phyloP scores from a whole-genome alignment of 805 yeast species.

The Zygoascus biomembranicola region DNA sequence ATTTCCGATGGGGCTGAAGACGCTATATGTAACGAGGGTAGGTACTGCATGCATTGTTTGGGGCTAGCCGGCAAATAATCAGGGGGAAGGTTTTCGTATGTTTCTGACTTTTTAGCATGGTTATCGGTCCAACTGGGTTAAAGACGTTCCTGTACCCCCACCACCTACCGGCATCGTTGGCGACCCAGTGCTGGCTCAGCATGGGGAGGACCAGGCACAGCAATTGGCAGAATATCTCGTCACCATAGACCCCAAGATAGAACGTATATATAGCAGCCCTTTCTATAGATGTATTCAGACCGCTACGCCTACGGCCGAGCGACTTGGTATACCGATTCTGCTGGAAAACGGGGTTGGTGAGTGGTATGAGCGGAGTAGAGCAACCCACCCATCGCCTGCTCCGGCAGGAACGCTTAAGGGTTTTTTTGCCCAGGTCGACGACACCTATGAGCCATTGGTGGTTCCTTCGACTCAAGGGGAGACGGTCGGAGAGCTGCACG shows the following conservation, averaged over 20 bases:
- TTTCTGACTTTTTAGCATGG: constrained; percentile 49
- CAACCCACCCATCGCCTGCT: constrained; percentile 53
- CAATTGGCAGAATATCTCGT: constrained; percentile 61
- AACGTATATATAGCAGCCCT: constrained; percentile 69
- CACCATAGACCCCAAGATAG: constrained; percentile 50
- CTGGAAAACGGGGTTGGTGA: constrained; percentile 86
- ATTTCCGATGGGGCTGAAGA: constrained; percentile 3
- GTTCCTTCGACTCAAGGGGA: constrained; percentile 68
- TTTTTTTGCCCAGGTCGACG: constrained; percentile 44
- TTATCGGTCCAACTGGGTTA: constrained; percentile 76
- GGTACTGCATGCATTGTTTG: constrained; percentile 2
- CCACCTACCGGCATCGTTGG: constrained; percentile 86
- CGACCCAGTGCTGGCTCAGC: constrained; percentile 81
- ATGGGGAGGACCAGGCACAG: constrained; percentile 80
- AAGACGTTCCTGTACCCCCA: constrained; percentile 48
- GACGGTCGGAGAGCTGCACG: constrained; percentile 57
- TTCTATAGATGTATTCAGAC: constrained; percentile 89
- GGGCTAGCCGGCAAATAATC: neutral
- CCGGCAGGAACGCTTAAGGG: constrained; percentile 43
- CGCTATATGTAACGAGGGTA: constrained; percentile 23
- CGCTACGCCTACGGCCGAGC: constrained; percentile 55
- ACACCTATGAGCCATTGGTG: constrained; percentile 45
- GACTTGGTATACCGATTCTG: constrained; percentile 48
- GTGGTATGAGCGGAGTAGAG: constrained; percentile 59
- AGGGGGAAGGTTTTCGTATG: neutral